phyloP scores from a whole-genome alignment of 306 rosid species.

The Cucurbita moschata region DNA sequence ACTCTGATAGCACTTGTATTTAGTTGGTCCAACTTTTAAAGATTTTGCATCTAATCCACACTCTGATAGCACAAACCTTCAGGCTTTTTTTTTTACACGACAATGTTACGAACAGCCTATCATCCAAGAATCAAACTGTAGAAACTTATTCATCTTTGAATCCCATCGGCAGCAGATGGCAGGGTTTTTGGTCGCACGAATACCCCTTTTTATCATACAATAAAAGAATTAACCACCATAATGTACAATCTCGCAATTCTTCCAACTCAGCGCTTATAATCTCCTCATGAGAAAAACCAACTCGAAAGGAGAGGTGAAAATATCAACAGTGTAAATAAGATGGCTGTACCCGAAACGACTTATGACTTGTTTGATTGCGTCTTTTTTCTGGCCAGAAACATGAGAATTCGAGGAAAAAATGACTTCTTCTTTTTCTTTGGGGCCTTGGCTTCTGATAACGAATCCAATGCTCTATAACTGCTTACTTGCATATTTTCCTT shows the following conservation, averaged over 20 bases:
- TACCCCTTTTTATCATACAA: slow-evolving; percentile 17
- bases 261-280: slow-evolving; percentile 9
- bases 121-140: not conserved
- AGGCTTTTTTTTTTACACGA: not conserved
- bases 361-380: slow-evolving; percentile 28
- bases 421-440: slow-evolving; percentile 72
- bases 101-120: slow-evolving; percentile 2
- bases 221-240: slow-evolving; percentile 20
- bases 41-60: no score
- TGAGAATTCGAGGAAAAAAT: slow-evolving; percentile 65
- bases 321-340: slow-evolving; percentile 1
- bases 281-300: slow-evolving; percentile 19
- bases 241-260: slow-evolving; percentile 23
- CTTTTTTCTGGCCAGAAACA: slow-evolving; percentile 71
- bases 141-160: slow-evolving; percentile 14
- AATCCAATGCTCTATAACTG: slow-evolving; percentile 19
- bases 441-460: slow-evolving; percentile 40
- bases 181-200: slow-evolving; percentile 21
- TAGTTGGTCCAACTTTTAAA: no score
- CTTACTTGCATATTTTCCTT: slow-evolving; percentile 14
- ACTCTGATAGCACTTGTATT: no score
- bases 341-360: not conserved
- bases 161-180: slow-evolving; percentile 14
- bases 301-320: slow-evolving; percentile 13
- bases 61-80: no score